Evolutionary conservation across 2,329 filamentous ascomycete genomes (phyloP).

Genomic region (Paecilomyces variotii): DNA sequence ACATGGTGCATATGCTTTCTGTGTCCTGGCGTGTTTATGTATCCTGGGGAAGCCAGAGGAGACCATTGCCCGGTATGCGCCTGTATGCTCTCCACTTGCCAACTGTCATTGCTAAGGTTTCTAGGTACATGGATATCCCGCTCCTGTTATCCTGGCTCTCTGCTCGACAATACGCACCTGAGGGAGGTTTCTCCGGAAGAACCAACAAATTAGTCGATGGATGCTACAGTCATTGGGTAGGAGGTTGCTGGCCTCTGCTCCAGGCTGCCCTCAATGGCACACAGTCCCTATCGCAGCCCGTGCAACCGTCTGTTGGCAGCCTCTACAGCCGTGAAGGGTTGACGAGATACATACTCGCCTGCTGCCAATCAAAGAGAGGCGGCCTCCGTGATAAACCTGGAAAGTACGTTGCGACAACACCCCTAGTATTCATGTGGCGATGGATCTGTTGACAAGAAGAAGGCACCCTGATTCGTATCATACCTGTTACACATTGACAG

Average conservation of each 20-base stretch:
- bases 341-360: slow-evolving; percentile 80
- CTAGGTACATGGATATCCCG: slow-evolving; percentile 67
- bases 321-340: slow-evolving; percentile 77
- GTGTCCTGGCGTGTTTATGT: slow-evolving; percentile 78
- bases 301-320: slow-evolving; percentile 19
- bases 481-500: slow-evolving; percentile 82
- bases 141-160: slow-evolving; percentile 80
- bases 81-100: slow-evolving; percentile 1
- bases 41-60: slow-evolving; percentile 73
- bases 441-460: slow-evolving; percentile 2
- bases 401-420: slow-evolving; percentile 51
- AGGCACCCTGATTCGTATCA: slow-evolving; percentile 83
- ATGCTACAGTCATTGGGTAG: slow-evolving; percentile 97
- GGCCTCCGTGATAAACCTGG: slow-evolving; percentile 90
- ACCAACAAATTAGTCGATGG: slow-evolving; percentile 98
- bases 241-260: slow-evolving; percentile 85
- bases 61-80: slow-evolving; percentile 61
- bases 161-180: slow-evolving; percentile 78
- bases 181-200: slow-evolving; percentile 85
- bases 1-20: slow-evolving; percentile 95
- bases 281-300: slow-evolving; percentile 17
- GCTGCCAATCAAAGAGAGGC: slow-evolving; percentile 71
- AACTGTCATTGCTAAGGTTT: slow-evolving; percentile 9
- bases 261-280: slow-evolving; percentile 64
- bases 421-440: not conserved